Evolutionary conservation across 2,329 filamentous ascomycete genomes (phyloP).

Genomic region (Arthrobotrys entomopaga): DNA sequence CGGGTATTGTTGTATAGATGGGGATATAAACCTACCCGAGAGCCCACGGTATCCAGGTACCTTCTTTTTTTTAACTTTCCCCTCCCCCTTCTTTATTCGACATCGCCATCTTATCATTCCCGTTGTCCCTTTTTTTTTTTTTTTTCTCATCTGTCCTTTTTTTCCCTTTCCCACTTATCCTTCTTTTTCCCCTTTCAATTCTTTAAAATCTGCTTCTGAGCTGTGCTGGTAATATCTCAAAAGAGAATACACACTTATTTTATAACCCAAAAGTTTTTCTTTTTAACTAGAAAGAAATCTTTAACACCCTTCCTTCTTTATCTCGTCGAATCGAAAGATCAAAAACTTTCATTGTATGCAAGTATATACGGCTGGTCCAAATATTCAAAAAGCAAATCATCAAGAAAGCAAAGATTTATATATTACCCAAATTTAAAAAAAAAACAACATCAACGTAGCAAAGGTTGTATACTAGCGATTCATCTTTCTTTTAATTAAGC

Average conservation of each 20-base stretch:
- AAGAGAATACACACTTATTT: background rate
- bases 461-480: background rate
- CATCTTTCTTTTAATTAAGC: constrained; percentile 12
- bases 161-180: background rate
- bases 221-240: constrained; percentile 22
- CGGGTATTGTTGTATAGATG: no score
- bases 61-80: no score
- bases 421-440: background rate
- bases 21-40: no score
- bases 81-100: no score
- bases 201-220: constrained; percentile 1
- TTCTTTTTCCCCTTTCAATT: background rate
- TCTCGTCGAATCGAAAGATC: constrained; percentile 13
- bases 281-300: background rate
- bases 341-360: constrained; percentile 7
- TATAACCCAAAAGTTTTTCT: background rate
- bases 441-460: background rate
- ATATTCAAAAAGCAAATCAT: background rate
- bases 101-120: no score
- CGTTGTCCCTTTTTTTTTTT: background rate
- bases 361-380: background rate
- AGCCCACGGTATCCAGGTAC: no score
- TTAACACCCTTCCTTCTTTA: background rate
- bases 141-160: background rate
- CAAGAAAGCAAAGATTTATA: background rate